A percentile compares a stretch with the other conserved stretches of the same genome.
phyloP scores from a whole-genome alignment of 1,284 basidiomycete genomes.

The Ustilago hordei region DNA sequence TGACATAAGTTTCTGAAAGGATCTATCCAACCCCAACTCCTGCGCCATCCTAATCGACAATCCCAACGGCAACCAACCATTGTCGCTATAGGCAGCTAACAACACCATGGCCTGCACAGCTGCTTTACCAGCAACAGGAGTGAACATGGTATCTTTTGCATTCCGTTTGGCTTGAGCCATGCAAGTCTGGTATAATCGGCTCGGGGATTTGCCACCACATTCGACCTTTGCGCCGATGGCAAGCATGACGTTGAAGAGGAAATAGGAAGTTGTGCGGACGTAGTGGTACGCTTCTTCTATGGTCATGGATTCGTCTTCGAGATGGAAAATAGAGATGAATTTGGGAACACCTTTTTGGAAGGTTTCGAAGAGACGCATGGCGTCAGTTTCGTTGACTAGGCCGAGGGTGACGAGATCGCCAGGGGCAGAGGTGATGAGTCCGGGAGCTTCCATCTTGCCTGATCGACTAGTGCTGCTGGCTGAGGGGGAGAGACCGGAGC shows the following conservation, averaged over 20 bases:
- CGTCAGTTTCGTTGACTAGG: slow-evolving; percentile 82
- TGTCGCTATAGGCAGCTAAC: slow-evolving; percentile 90
- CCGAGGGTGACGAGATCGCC: slow-evolving; percentile 49
- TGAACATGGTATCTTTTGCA: slow-evolving; percentile 89
- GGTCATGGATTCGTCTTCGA: slow-evolving; percentile 90
- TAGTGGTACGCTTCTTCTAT: slow-evolving; percentile 76
- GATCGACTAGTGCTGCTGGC: slow-evolving; percentile 20
- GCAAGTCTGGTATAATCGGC: slow-evolving; percentile 86
- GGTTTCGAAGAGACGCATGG: slow-evolving; percentile 70
- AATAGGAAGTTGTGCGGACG: slow-evolving; percentile 87
- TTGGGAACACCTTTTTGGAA: slow-evolving; percentile 72
- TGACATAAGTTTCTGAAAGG: slow-evolving; percentile 82
- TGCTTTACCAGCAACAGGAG: slow-evolving; percentile 90
- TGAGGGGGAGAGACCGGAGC: slow-evolving; percentile 25
- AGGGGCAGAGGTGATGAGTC: slow-evolving; percentile 23
- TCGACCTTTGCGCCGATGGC: slow-evolving; percentile 91
- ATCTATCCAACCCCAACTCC: slow-evolving; percentile 89
- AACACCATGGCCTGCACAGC: slow-evolving; percentile 94
- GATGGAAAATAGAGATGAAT: slow-evolving; percentile 93
- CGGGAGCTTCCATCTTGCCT: slow-evolving; percentile 50
- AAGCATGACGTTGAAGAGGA: slow-evolving; percentile 90
- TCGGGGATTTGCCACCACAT: slow-evolving; percentile 85
- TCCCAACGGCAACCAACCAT: slow-evolving; percentile 90
- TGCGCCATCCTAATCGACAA: slow-evolving; percentile 94
- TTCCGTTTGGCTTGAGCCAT: slow-evolving; percentile 94